These are phyloP conservation scores for Quercus gilva DNA, from an alignment of 306 rosid genomes.

Conservation along the genomic window DNA sequence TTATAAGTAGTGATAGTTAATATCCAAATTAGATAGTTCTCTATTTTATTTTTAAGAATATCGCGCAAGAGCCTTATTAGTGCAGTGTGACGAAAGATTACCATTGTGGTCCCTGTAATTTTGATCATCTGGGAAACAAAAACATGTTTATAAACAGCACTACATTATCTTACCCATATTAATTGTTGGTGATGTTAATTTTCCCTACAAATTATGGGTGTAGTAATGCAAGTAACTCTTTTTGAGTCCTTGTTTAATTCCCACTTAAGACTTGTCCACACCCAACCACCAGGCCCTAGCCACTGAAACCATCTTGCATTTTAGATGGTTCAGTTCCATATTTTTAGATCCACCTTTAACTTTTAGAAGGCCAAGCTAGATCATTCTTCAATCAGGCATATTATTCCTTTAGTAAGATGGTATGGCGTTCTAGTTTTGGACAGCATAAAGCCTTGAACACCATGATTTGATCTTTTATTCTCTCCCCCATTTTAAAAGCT, in stretches of 20 bases:
- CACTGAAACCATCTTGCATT: not conserved
- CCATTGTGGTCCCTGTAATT: not conserved
- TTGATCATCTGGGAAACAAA: not conserved
- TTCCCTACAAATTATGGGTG: not conserved
- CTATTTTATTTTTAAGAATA: not conserved
- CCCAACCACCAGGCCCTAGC: not conserved
- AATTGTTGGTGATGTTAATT: not conserved
- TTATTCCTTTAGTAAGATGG: too few species aligned
- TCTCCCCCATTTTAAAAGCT: too few species aligned
- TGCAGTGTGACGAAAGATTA: not conserved
- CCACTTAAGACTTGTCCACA: not conserved
- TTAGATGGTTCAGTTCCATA: not conserved
- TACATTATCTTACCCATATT: not conserved
- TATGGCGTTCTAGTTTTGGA: too few species aligned
- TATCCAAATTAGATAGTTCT: not conserved
- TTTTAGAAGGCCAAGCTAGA: not conserved
- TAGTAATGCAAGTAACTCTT: not conserved
- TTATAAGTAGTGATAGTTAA: not conserved
- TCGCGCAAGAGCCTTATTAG: not conserved
- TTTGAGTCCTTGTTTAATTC: not conserved
- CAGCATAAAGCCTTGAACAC: too few species aligned
- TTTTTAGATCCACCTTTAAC: not conserved
- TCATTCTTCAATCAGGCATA: not conserved
- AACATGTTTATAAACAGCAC: not conserved
- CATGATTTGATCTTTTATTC: too few species aligned